Evolutionary conservation across 805 yeast species (phyloP).

Genomic region (Lachancea kluyveri): DNA sequence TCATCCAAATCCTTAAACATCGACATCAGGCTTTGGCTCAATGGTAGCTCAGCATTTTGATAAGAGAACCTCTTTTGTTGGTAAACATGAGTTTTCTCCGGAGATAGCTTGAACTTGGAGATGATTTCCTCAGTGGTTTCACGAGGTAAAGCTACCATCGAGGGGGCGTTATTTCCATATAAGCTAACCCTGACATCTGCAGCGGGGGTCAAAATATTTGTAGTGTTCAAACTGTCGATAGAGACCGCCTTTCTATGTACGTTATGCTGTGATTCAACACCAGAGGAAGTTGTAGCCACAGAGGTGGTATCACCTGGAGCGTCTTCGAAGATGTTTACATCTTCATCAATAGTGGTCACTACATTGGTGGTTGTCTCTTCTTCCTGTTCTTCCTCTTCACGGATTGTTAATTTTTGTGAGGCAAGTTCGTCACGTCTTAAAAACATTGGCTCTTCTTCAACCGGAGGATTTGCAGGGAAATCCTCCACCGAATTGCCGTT

Average conservation of each 20-base stretch:
- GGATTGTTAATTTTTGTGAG: constrained; percentile 6
- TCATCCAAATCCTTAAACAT: constrained; percentile 30
- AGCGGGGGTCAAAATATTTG: constrained; percentile 24
- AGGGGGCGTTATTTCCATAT: constrained; percentile 18
- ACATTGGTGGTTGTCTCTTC: too few species aligned
- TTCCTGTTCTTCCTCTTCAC: constrained; percentile 2
- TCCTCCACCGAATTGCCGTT: constrained; percentile 12
- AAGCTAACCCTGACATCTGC: constrained; percentile 30
- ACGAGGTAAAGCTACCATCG: constrained; percentile 17
- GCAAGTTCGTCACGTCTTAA: too few species aligned
- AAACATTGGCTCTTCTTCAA: too few species aligned
- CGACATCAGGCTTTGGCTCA: constrained; percentile 21
- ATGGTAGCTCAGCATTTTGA: constrained; percentile 9
- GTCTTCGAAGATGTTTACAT: constrained; percentile 27
- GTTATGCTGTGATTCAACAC: constrained; percentile 16
- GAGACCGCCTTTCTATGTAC: constrained; percentile 29
- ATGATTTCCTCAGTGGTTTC: constrained; percentile 31
- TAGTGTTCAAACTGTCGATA: constrained; percentile 27
- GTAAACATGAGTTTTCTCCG: constrained; percentile 16
- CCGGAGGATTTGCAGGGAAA: too few species aligned
- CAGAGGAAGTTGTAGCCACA: constrained; percentile 20
- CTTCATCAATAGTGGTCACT: constrained; percentile 10
- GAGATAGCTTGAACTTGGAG: constrained; percentile 26
- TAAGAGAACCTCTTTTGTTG: constrained; percentile 23
- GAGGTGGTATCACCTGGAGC: constrained; percentile 22